Percentiles rank a stretch among this genome's conserved stretches.
These are phyloP conservation scores for Drosera spatulata DNA, from an alignment of 179 eudicot species.

Conservation along the genomic window DNA sequence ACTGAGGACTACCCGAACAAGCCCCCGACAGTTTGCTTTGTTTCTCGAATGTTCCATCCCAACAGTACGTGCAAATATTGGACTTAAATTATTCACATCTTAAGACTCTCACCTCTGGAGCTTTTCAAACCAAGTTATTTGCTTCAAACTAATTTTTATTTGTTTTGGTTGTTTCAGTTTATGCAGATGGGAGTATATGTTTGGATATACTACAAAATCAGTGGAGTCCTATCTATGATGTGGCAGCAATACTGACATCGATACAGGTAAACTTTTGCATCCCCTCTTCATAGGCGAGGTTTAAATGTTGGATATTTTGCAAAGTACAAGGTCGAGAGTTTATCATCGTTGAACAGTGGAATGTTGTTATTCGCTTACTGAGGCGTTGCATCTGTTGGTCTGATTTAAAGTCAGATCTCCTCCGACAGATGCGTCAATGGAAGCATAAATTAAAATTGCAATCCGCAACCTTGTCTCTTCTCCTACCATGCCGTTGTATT, in stretches of 20 bases:
- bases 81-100: no score
- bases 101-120: not conserved
- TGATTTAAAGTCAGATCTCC: no score
- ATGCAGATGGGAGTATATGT: slow-evolving; percentile 89
- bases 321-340: no score
- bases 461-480: no score
- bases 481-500: no score
- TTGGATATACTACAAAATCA: slow-evolving; percentile 84
- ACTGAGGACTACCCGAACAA: slow-evolving; percentile 30
- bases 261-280: slow-evolving; percentile 37
- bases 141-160: not conserved
- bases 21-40: slow-evolving; percentile 80
- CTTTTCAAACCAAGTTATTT: not conserved
- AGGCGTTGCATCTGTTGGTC: no score
- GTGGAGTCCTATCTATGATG: slow-evolving; percentile 90
- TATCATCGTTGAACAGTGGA: no score
- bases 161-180: slow-evolving; percentile 26
- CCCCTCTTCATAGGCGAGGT: no score
- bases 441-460: no score
- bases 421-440: no score
- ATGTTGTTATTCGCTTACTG: no score
- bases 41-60: slow-evolving; percentile 83
- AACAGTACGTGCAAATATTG: slow-evolving; percentile 40
- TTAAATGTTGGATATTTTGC: no score
- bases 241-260: slow-evolving; percentile 83